These are phyloP conservation scores for Boletus sensibilis DNA, from an alignment of 768 basidiomycete species.

Conservation along the genomic window DNA sequence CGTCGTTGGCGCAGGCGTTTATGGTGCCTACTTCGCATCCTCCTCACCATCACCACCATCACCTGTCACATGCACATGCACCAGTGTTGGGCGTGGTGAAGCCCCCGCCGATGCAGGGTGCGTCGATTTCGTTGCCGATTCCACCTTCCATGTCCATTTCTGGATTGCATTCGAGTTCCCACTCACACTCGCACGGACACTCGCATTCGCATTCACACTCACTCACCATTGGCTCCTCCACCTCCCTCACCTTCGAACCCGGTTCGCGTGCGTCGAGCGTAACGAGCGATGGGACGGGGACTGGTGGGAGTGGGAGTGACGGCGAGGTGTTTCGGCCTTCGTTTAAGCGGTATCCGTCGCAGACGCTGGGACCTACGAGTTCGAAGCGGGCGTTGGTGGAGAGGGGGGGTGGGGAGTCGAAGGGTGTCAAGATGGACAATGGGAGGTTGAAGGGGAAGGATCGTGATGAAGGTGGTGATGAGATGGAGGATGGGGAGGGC, in stretches of 20 bases:
- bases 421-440: slow-evolving; percentile 10
- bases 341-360: slow-evolving; percentile 73
- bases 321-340: slow-evolving; percentile 48
- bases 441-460: not conserved
- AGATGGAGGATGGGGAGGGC: not conserved
- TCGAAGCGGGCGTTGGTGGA: slow-evolving; percentile 52
- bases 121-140: slow-evolving; percentile 36
- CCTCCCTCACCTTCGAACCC: slow-evolving; percentile 21
- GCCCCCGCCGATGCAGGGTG: slow-evolving; percentile 27
- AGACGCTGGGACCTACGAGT: slow-evolving; percentile 62
- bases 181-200: slow-evolving; percentile 2
- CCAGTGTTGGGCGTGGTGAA: slow-evolving; percentile 15
- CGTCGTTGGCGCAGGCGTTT: slow-evolving; percentile 44
- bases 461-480: not conserved
- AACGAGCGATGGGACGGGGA: slow-evolving; percentile 32
- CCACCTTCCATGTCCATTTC: slow-evolving; percentile 22
- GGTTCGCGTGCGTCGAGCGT: slow-evolving; percentile 33
- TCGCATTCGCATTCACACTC: slow-evolving; percentile 5
- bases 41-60: not conserved
- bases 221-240: slow-evolving; percentile 2
- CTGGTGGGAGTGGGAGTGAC: slow-evolving; percentile 33
- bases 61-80: slow-evolving; percentile 1
- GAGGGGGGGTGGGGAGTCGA: slow-evolving; percentile 22
- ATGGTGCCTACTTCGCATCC: slow-evolving; percentile 21
- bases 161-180: slow-evolving; percentile 6